Evolutionary conservation across 2,329 filamentous ascomycete genomes (phyloP), one percentile per base, ranked within the genome.

Genomic region (Penicillium decumbens): DNA sequence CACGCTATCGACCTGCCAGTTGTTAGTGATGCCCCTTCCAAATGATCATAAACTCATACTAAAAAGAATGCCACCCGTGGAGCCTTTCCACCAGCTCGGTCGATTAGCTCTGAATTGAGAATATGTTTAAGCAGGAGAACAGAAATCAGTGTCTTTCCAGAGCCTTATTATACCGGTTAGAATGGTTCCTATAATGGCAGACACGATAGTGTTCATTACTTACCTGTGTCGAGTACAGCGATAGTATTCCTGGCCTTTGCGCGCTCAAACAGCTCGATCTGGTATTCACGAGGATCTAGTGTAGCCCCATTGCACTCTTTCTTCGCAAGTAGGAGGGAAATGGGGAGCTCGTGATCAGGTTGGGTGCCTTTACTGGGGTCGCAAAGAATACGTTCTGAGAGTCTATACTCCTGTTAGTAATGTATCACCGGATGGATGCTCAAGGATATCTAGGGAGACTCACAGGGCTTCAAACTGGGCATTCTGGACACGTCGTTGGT

Each of bases 101-200:
- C 74, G 54, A 88, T 83, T 1, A 96, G 72, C 66, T 98, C 93
- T 51, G 85, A 75, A 33, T 89, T 82, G 27, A 97, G 78, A 8
- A 82, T 78, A 66, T 95, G 81, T 33, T 84, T 82, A 23, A 97
- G 78, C 4, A 98, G 77, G 2, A 97, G 78, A 1, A 89, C 90
- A 0, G 93, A 91, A 59, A 98, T 96, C n/a, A 96, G 76, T 0
- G 93, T 98, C 72, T 98, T 98, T 2, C 93, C 93, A 3, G 89
- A 90, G 10, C 93, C 87, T 85, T 1, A 48, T 3, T 39, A 35
- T 7, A 47, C 40, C 18, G n/a, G 41, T 29, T n/a, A 15, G 7
- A 6, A 10, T 20, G 18, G 9, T 24, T n/a, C 6, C 9, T 20
- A 7, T 7, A 28, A 37, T 15, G 6, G 18, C 13, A n/a, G 13